Conservation (phyloP, 352 stramenopile genomes). For the Phytophthora boehmeriae region DNA sequence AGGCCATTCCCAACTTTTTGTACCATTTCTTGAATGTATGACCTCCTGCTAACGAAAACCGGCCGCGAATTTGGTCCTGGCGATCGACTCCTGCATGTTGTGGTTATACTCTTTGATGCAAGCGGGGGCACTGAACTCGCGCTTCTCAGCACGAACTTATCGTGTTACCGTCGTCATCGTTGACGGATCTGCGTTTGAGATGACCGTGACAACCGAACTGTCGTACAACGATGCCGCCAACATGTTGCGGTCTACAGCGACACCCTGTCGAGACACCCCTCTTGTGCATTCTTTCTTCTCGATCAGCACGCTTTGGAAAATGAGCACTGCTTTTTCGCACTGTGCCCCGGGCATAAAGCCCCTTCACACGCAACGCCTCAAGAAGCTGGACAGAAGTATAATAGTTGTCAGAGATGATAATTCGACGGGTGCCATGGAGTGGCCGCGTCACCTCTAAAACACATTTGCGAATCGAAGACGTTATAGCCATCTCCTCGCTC, state of each 20-base stretch:
- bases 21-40: conserved; percentile 42
- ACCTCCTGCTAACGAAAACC: conserved; percentile 34
- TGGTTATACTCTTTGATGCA: conserved; percentile 35
- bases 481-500: conserved; percentile 1
- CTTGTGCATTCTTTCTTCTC: conserved; percentile 5
- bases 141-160: conserved; percentile 10
- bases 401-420: conserved; percentile 47
- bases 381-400: conserved; percentile 39
- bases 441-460: conserved; percentile 31
- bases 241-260: conserved; percentile 10
- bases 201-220: conserved; percentile 1
- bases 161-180: conserved; percentile 16
- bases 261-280: conserved; percentile 6
- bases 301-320: conserved; percentile 20
- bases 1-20: conserved; percentile 32
- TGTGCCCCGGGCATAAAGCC: conserved; percentile 25
- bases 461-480: conserved; percentile 16
- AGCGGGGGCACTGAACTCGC: conserved; percentile 20
- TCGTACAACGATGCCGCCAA: conserved; percentile 10
- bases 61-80: conserved; percentile 27
- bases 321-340: conserved; percentile 28
- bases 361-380: conserved; percentile 19
- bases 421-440: conserved; percentile 18
- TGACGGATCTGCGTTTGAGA: conserved; percentile 6
- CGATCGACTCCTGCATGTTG: conserved; percentile 42